phyloP scores from a whole-genome alignment of 208 protist genomes.

The Leishmania arabica region DNA sequence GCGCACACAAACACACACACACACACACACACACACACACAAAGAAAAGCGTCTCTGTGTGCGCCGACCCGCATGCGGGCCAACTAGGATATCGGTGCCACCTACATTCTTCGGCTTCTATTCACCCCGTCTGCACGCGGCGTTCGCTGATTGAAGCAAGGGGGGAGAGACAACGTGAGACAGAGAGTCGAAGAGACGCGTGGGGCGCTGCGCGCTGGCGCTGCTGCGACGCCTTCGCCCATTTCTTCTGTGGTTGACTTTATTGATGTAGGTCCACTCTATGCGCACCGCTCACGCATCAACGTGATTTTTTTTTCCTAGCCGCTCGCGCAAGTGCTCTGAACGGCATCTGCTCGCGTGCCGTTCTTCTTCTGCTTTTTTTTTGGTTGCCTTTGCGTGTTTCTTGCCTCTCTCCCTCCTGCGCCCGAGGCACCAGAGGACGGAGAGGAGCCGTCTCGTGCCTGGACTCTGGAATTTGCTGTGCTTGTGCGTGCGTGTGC shows the following conservation, averaged over 20 bases:
- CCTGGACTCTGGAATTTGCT: background rate
- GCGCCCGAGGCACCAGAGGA: background rate
- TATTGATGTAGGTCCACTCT: background rate
- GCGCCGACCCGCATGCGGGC: background rate
- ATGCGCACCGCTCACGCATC: background rate
- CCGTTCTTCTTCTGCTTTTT: background rate
- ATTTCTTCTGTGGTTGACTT: background rate
- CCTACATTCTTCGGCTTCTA: background rate
- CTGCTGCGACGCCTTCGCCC: background rate
- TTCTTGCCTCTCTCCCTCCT: background rate
- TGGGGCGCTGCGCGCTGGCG: no score
- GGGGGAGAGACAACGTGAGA: background rate
- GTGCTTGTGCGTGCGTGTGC: background rate
- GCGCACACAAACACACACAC: no score
- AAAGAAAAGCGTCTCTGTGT: background rate
- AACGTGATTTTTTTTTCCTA: background rate
- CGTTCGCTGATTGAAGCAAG: background rate
- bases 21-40: no score
- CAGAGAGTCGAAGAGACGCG: background rate
- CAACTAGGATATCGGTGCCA: background rate
- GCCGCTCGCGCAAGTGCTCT: background rate
- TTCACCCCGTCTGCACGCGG: background rate
- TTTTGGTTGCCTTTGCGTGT: background rate
- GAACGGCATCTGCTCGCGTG: background rate
- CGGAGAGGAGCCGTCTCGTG: background rate